Percentiles rank a stretch among this genome's conserved stretches.
These are phyloP conservation scores for Trypanosoma lewisi DNA, from an alignment of 208 protist genomes.

Conservation along the genomic window DNA sequence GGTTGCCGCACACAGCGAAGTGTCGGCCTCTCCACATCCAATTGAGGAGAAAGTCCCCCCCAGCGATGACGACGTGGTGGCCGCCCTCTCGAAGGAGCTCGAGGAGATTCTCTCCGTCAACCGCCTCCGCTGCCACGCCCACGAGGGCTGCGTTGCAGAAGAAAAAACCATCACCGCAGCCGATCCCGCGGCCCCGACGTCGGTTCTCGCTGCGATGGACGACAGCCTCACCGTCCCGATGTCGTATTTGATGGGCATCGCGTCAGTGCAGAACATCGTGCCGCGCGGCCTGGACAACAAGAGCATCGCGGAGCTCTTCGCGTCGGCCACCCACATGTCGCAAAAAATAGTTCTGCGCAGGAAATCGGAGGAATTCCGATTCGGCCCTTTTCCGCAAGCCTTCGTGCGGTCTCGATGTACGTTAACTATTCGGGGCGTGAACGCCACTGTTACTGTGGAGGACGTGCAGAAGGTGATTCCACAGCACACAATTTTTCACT, in stretches of 20 bases:
- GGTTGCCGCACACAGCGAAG: background rate
- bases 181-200: constrained; percentile 6
- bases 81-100: background rate
- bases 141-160: background rate
- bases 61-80: background rate
- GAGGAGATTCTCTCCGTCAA: constrained; percentile 2
- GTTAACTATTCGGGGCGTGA: constrained; percentile 3
- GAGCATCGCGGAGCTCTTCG: background rate
- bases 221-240: constrained; percentile 3
- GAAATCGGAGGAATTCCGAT: background rate
- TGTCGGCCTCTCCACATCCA: background rate
- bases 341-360: background rate
- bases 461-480: background rate
- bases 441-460: background rate
- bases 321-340: constrained; percentile 1
- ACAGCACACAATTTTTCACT: constrained; percentile 4
- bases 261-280: background rate
- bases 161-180: background rate
- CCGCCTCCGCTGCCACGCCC: constrained; percentile 1
- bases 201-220: constrained; percentile 11
- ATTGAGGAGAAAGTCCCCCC: background rate
- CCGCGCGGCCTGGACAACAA: background rate
- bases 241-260: constrained; percentile 5
- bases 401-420: constrained; percentile 5
- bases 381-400: constrained; percentile 11